Evolutionary conservation across 805 yeast genomes (phyloP), one percentile per base, ranked within the genome.

Genomic region (Yamadazyma olivae): DNA sequence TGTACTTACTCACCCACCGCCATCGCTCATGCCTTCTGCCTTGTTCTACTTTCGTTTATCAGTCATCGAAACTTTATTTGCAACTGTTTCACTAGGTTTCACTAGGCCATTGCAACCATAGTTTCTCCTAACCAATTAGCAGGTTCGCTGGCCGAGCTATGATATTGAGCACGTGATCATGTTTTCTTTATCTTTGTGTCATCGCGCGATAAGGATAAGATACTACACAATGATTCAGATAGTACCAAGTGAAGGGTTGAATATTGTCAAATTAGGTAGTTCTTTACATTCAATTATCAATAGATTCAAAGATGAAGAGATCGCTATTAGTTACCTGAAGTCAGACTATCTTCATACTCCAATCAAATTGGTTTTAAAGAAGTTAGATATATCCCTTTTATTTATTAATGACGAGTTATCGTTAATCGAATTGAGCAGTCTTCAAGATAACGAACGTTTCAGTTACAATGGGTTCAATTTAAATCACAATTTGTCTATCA

Each of bases 171-270:
- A n/a, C n/a, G n/a, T n/a, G n/a, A n/a, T n/a, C n/a, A n/a, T n/a
- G n/a, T n/a, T n/a, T n/a, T n/a, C n/a, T n/a, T n/a, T n/a, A n/a
- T n/a, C n/a, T n/a, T n/a, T n/a, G n/a, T n/a, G n/a, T n/a, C n/a
- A n/a, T n/a, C n/a, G n/a, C n/a, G n/a, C n/a, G n/a, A n/a, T n/a
- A n/a, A n/a, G n/a, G n/a, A n/a, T n/a, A n/a, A n/a, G n/a, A n/a
- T n/a, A n/a, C n/a, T n/a, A n/a, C n/a, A n/a, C n/a, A 20, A 20
- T 20, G 23, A 7, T 10, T 20, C 28, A 41, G 13, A 44, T 55
- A 12, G 40, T 32, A 16, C 72, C 72, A 9, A 67, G 69, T 17
- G 56, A 60, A 34, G 67, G 71, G n/a, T 45, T 67, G 18, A 49
- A 53, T 32, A 32, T 41, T 15, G 41, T 64, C 17, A 44, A 49